These are phyloP conservation scores for Verticillium longisporum DNA, from an alignment of 2,329 filamentous ascomycete genomes.

Conservation along the genomic window DNA sequence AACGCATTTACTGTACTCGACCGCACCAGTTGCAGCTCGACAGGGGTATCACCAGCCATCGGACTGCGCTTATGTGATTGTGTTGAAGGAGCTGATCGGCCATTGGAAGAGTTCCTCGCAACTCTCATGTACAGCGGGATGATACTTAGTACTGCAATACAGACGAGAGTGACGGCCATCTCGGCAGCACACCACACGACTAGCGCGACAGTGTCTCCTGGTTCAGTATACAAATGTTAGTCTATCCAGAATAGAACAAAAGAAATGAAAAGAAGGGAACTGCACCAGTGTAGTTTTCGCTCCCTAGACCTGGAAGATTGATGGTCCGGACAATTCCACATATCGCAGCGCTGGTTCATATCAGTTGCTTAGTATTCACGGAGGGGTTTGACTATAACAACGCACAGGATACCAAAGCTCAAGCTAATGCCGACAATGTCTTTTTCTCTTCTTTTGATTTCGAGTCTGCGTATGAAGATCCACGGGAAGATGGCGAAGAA, in stretches of 20 bases:
- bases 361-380: background rate
- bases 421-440: slow-evolving; percentile 24
- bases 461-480: slow-evolving; percentile 32
- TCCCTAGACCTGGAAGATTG: background rate
- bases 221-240: background rate
- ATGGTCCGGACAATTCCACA: background rate
- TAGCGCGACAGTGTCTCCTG: background rate
- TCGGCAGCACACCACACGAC: background rate
- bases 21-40: background rate
- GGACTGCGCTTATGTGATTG: background rate
- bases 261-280: background rate
- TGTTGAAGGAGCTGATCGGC: background rate
- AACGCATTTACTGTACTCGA: background rate
- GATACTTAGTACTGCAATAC: background rate
- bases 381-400: background rate
- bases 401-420: background rate
- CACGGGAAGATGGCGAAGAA: slow-evolving; percentile 33
- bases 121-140: background rate
- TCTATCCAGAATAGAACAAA: background rate
- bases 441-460: slow-evolving; percentile 27
- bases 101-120: background rate
- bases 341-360: background rate
- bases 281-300: background rate
- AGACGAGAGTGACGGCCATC: background rate
- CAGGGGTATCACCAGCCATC: background rate